phyloP scores from a whole-genome alignment of 208 protist species.

The Lotmaria passim region DNA sequence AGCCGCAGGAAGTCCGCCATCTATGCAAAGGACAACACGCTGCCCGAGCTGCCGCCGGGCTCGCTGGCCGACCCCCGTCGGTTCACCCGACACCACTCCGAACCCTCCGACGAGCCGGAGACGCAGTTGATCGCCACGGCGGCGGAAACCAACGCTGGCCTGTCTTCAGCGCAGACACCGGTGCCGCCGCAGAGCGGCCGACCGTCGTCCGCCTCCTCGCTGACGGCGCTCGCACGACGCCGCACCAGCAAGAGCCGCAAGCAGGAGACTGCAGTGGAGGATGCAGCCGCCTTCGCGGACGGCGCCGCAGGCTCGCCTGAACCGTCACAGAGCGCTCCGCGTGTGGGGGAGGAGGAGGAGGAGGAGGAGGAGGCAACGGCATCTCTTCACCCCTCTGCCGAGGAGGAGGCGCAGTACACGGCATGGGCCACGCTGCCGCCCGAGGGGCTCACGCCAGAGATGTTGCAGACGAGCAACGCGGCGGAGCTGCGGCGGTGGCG shows the following conservation, averaged over 20 bases:
- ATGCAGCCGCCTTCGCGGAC: background rate
- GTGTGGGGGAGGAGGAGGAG: conserved; percentile 21
- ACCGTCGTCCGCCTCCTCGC: conserved; percentile 9
- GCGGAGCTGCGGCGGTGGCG: conserved; percentile 70
- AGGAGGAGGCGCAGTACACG: conserved; percentile 83
- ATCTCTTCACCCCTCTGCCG: conserved; percentile 58
- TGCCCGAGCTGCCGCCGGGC: conserved; percentile 15
- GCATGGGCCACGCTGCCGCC: conserved; percentile 68
- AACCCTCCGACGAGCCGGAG: conserved; percentile 5
- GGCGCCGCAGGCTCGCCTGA: background rate
- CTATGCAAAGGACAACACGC: conserved; percentile 16
- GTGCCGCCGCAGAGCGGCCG: conserved; percentile 6
- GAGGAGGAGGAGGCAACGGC: conserved; percentile 37
- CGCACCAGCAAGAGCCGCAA: background rate
- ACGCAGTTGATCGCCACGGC: background rate
- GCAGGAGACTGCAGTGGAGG: conserved; percentile 11
- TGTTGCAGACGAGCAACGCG: conserved; percentile 86
- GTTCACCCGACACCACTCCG: background rate
- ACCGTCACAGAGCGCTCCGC: conserved; percentile 6
- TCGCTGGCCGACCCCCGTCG: conserved; percentile 24
- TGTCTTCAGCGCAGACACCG: conserved; percentile 1
- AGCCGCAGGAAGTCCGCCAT: conserved; percentile 8
- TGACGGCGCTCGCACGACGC: background rate
- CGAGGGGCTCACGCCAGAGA: conserved; percentile 82
- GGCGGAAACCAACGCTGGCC: background rate